These are phyloP conservation scores for Laguncularia racemosa DNA, from an alignment of 345 rosid genomes.

Conservation along the genomic window DNA sequence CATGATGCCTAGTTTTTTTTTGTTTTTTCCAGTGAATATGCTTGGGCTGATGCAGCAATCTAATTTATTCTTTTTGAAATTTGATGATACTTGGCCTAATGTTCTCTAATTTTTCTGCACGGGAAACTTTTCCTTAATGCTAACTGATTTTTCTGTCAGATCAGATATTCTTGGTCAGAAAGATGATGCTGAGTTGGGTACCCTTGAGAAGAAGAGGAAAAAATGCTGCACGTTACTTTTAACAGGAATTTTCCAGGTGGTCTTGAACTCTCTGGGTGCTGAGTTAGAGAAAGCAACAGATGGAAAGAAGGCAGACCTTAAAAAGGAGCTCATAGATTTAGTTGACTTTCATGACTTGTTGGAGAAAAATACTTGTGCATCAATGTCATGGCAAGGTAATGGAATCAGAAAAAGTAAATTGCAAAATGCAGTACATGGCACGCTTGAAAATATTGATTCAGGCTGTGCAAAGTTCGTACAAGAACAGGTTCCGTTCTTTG, in stretches of 20 bases:
- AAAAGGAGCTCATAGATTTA: conserved; percentile 50
- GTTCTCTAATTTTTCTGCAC: neutral
- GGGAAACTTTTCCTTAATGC: conserved; percentile 4
- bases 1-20: neutral
- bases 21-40: conserved; percentile 4
- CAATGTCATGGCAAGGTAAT: conserved; percentile 34
- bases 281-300: conserved; percentile 58
- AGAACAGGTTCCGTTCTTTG: conserved; percentile 43
- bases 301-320: conserved; percentile 35
- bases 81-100: too few relatives aligned
- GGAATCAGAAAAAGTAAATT: conserved; percentile 35
- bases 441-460: conserved; percentile 20
- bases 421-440: conserved; percentile 23
- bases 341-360: conserved; percentile 40
- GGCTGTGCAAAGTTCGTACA: conserved; percentile 24
- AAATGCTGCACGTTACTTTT: conserved; percentile 43
- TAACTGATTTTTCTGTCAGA: conserved; percentile 24
- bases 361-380: conserved; percentile 21
- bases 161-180: conserved; percentile 54
- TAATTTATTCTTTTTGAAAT: neutral
- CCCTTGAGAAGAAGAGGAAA: conserved; percentile 46
- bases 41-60: conserved; percentile 2
- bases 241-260: conserved; percentile 53
- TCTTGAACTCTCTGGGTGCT: conserved; percentile 41
- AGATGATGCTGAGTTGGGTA: conserved; percentile 35